Base-by-base conservation (phyloP, 331 rosid species). In the Malus hybrid region DNA sequence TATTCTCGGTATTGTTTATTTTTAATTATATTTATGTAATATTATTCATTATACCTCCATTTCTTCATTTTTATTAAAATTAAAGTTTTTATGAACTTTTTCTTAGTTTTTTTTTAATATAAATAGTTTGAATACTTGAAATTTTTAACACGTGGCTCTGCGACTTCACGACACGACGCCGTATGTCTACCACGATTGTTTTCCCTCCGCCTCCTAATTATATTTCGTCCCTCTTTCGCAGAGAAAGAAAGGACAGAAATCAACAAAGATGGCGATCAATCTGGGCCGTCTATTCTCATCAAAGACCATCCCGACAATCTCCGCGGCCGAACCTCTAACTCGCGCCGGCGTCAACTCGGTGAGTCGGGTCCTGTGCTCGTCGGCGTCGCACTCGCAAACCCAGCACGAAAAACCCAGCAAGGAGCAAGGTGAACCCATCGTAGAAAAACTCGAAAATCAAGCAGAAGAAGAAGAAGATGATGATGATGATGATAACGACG, bases 251-350 rank as follows among this genome's bases (percentile, higher is more conserved):
- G 7, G 42, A 16, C 16, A 8, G 16, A 73, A 28, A 42, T 22
- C 44, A 10, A 63, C 29, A 44, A 55, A 65, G 67, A 92, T 93
- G 97, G 75, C 87, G 60, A 80, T 77, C 79, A 73, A 80, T 83
- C 79, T 88, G 24, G 28, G 81, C 79, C 90, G 93, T 78, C 39
- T 82, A 36, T 75, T 92, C 59, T 71, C 86, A 67, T 76, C 85
- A 16, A 34, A 65, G 29, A 29, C 70, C 33, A 56, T 68, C 39
- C 56, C 81, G 63, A 73, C 85, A 0, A 65, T 68, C 67, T 76
- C 81, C 57, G 46, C 71, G 66, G 15, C 83, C 16, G 80, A 86
- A 22, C 71, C 82, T 5, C 73, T 79, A 69, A 48, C 72, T 80
- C 79, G 76, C 59, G 68, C 80, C 28, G 29, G 80, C 69, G 42